Percentiles rank a stretch among this genome's conserved stretches.
Evolutionary conservation across 176 grass and related monocot genomes (phyloP).

Genomic region (Typha latifolia): DNA sequence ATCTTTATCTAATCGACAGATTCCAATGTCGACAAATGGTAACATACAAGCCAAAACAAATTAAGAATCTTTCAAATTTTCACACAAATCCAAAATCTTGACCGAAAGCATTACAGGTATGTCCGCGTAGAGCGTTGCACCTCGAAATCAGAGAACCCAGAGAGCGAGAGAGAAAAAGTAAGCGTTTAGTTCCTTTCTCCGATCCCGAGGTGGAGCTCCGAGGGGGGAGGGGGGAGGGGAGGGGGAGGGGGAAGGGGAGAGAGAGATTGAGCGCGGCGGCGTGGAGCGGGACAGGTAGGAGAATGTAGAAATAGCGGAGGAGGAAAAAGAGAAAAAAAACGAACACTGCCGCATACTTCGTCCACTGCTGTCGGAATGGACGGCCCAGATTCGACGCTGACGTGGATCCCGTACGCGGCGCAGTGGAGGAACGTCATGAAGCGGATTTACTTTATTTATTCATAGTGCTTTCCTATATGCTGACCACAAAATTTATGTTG

Average conservation of each 20-base stretch:
- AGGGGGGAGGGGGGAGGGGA: no score
- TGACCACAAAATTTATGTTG: no score
- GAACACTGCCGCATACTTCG: background rate
- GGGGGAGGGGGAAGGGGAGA: slow-evolving; percentile 10
- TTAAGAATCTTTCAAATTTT: background rate
- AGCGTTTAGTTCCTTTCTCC: slow-evolving; percentile 3
- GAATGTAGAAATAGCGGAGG: background rate
- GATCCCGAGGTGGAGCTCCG: background rate
- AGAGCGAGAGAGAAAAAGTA: background rate
- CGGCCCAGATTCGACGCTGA: background rate
- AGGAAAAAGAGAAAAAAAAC: background rate
- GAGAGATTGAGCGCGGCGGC: slow-evolving; percentile 19
- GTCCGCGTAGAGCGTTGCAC: background rate
- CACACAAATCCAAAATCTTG: background rate
- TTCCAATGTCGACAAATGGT: background rate
- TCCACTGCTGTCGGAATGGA: background rate
- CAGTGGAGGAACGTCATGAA: background rate
- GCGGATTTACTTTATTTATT: no score
- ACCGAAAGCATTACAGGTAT: no score
- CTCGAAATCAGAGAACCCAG: background rate
- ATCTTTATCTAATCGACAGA: background rate
- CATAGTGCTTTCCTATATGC: no score
- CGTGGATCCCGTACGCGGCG: background rate
- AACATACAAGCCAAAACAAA: background rate
- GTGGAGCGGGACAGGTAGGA: background rate